Percentiles rank a stretch among this genome's conserved stretches.
phyloP scores from a whole-genome alignment of 805 yeast genomes.

The Starmerella potacharoeniae region DNA sequence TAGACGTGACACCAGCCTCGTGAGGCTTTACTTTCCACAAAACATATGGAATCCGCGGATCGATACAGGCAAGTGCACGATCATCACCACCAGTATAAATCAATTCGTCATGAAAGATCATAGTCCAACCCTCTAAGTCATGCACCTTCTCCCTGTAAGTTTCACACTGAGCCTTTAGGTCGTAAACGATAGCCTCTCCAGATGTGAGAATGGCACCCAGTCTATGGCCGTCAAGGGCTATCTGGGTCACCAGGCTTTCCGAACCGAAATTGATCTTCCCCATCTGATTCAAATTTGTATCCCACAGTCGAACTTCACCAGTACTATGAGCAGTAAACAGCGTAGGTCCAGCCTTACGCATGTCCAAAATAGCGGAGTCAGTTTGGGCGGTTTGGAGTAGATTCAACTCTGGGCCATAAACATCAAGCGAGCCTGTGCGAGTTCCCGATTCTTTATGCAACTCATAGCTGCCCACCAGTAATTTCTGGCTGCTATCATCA shows the following conservation, averaged over 20 bases:
- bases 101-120: conserved; percentile 43
- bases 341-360: conserved; percentile 42
- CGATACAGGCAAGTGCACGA: conserved; percentile 61
- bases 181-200: conserved; percentile 45
- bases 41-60: conserved; percentile 34
- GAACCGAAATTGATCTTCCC: conserved; percentile 35
- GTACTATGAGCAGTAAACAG: conserved; percentile 58
- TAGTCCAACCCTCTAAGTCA: conserved; percentile 80
- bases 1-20: conserved; percentile 83
- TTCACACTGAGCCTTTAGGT: conserved; percentile 11
- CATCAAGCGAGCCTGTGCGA: conserved; percentile 54
- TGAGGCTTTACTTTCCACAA: conserved; percentile 43
- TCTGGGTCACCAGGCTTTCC: conserved; percentile 49
- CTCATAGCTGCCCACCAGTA: conserved; percentile 72
- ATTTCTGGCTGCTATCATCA: conserved; percentile 38
- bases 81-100: conserved; percentile 85
- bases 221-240: conserved; percentile 22
- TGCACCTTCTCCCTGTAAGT: conserved; percentile 35
- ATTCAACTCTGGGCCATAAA: conserved; percentile 26
- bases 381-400: conserved; percentile 19
- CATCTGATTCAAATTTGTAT: conserved; percentile 22
- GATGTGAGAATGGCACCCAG: conserved; percentile 54
- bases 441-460: conserved; percentile 46
- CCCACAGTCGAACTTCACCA: conserved; percentile 64
- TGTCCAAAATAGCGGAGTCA: conserved; percentile 52